Evolutionary conservation across 1,284 basidiomycete species (phyloP).

Genomic region (Hemileia vastatrix): DNA sequence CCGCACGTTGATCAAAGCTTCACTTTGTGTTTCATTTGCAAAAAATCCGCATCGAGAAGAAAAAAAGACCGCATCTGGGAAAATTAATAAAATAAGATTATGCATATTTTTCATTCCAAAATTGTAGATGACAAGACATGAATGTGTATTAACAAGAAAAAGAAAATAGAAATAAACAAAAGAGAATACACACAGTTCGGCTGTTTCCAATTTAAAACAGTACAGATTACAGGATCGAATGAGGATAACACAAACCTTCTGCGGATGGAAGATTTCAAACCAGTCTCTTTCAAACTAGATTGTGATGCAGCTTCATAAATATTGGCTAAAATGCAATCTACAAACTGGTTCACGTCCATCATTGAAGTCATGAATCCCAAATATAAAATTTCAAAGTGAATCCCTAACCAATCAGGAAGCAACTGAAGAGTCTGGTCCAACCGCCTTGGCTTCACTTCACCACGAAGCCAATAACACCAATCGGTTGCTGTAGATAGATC

Average conservation of each 20-base stretch:
- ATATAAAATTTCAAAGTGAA: slow-evolving; percentile 63
- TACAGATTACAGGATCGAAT: slow-evolving; percentile 75
- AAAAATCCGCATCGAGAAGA: slow-evolving; percentile 71
- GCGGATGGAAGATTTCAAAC: not conserved
- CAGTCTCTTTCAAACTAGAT: not conserved
- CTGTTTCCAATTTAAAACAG: slow-evolving; percentile 96
- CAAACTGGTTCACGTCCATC: slow-evolving; percentile 66
- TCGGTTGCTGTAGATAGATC: no score
- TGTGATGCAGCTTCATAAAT: slow-evolving; percentile 55
- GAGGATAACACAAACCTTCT: slow-evolving; percentile 66
- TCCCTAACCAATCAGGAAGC: slow-evolving; percentile 61
- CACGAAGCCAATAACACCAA: no score
- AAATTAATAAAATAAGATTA: not conserved
- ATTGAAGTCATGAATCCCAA: slow-evolving; percentile 36
- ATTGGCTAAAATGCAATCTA: slow-evolving; percentile 68
- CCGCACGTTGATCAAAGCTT: slow-evolving; percentile 45
- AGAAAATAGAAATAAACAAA: no score
- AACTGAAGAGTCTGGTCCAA: no score
- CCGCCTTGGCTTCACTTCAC: no score
- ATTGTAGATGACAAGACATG: no score
- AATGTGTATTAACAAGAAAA: no score
- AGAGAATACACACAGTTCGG: slow-evolving; percentile 58
- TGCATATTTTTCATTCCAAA: not conserved
- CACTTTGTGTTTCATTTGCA: slow-evolving; percentile 24
- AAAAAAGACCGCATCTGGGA: slow-evolving; percentile 76